A percentile compares a stretch with the other conserved stretches of the same genome.
Conservation (phyloP, 345 rosid species). For the Adansonia digitata region DNA sequence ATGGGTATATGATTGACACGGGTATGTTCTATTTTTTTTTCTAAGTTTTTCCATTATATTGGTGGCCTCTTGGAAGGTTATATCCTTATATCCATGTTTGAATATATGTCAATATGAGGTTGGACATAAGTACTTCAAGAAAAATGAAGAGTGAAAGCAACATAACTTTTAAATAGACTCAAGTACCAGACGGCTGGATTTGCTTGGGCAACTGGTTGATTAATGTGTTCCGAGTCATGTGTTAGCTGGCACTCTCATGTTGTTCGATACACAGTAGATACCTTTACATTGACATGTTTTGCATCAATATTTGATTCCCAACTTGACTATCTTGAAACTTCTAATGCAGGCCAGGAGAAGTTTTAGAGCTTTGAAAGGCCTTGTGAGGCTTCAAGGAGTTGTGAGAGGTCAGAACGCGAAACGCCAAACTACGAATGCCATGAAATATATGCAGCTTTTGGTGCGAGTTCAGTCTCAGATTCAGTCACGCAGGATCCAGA, state of each 20-base stretch:
- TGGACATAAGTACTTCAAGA: no score
- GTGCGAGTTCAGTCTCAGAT: conserved; percentile 95
- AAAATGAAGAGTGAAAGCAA: no score
- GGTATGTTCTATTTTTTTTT: no score
- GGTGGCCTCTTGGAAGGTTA: no score
- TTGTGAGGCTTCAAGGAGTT: conserved; percentile 97
- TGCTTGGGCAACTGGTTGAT: not conserved
- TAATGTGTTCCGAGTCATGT: not conserved
- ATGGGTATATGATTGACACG: no score
- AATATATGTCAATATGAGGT: no score
- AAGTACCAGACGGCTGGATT: not conserved
- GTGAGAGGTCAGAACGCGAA: conserved; percentile 83
- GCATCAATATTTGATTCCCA: not conserved
- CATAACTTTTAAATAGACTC: not conserved
- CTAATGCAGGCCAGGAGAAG: conserved; percentile 78
- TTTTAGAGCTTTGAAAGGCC: conserved; percentile 88
- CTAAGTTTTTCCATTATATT: no score
- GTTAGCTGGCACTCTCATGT: not conserved
- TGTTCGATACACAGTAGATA: not conserved
- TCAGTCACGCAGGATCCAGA: conserved; percentile 86
- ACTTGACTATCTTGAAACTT: conserved; percentile 9
- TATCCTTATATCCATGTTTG: no score
- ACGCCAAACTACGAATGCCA: conserved; percentile 83
- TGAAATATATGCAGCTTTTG: conserved; percentile 89
- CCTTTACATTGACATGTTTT: not conserved